Evolutionary conservation across 495 filamentous ascomycete genomes (phyloP).

Genomic region (Gamarada debralockiae): DNA sequence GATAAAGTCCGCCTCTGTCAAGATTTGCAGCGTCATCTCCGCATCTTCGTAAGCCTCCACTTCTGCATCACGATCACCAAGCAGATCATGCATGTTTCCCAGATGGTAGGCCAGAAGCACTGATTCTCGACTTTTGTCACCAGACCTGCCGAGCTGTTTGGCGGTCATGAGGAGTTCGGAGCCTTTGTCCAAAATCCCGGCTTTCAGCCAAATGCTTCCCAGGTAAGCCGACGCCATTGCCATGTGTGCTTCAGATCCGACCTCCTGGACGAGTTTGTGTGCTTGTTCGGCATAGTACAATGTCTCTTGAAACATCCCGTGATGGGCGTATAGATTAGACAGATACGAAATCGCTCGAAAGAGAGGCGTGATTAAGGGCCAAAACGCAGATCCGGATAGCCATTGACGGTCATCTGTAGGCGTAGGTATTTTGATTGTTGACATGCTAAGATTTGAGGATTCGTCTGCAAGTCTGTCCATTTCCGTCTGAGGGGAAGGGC

Average conservation of each 20-base stretch:
- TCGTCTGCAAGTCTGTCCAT: conserved; percentile 33
- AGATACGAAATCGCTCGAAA: conserved; percentile 66
- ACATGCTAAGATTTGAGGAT: conserved; percentile 26
- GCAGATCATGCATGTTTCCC: conserved; percentile 39
- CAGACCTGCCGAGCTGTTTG: conserved; percentile 33
- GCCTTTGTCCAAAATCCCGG: conserved; percentile 58
- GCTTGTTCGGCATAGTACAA: conserved; percentile 88
- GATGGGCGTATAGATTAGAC: conserved; percentile 70
- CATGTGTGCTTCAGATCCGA: conserved; percentile 55
- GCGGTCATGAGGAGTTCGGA: conserved; percentile 54
- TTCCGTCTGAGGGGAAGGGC: conserved; percentile 21
- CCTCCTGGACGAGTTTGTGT: conserved; percentile 68
- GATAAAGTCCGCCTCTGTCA: conserved; percentile 16
- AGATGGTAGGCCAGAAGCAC: conserved; percentile 39
- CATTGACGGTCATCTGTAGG: neutral
- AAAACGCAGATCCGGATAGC: conserved; percentile 64
- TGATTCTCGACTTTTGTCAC: conserved; percentile 30
- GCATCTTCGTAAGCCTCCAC: conserved; percentile 23
- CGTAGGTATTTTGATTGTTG: conserved; percentile 9
- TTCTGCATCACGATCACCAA: conserved; percentile 33
- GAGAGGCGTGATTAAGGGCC: conserved; percentile 71
- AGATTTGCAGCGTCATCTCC: conserved; percentile 16
- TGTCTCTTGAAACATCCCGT: conserved; percentile 85
- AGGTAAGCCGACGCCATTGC: conserved; percentile 53
- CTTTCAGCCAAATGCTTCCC: conserved; percentile 60